A percentile compares a stretch with the other conserved stretches of the same genome.
Conservation (phyloP, 495 filamentous ascomycete genomes). For the Mycothermus thermophilus region DNA sequence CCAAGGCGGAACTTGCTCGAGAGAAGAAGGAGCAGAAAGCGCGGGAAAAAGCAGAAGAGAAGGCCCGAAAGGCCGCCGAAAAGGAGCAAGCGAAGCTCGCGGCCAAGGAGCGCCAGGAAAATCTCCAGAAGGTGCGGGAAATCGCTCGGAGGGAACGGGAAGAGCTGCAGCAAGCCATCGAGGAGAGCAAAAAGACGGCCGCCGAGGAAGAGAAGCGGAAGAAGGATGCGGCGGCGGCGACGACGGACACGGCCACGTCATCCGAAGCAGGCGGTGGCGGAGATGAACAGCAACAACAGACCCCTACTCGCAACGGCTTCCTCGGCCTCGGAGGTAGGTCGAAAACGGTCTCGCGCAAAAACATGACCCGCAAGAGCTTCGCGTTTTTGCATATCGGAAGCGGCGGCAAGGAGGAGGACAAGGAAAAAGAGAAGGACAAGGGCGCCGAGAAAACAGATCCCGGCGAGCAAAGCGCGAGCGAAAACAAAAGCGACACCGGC, state of each 20-base stretch:
- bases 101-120: constrained; percentile 30
- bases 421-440: constrained; percentile 18
- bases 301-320: constrained; percentile 14
- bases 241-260: not conserved
- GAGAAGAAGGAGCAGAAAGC: constrained; percentile 40
- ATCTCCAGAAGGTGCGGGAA: constrained; percentile 19
- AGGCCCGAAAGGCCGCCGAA: constrained; percentile 52
- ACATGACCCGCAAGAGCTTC: constrained; percentile 37
- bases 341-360: too few species aligned
- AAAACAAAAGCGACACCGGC: constrained; percentile 8
- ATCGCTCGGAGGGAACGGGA: constrained; percentile 24
- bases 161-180: constrained; percentile 25
- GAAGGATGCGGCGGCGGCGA: constrained; percentile 12
- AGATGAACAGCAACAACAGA: not conserved
- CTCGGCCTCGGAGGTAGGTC: constrained; percentile 25
- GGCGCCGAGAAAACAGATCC: constrained; percentile 3
- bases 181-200: constrained; percentile 31
- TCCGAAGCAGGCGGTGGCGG: not conserved
- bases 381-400: constrained; percentile 28
- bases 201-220: constrained; percentile 27
- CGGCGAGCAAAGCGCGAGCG: too few species aligned
- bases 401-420: constrained; percentile 18
- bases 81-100: constrained; percentile 53
- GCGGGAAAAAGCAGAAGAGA: constrained; percentile 52
- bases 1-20: constrained; percentile 39